A percentile compares a stretch with the other conserved stretches of the same genome.
Conservation (phyloP, 257 asterid genomes). For the Solanum piurae region DNA sequence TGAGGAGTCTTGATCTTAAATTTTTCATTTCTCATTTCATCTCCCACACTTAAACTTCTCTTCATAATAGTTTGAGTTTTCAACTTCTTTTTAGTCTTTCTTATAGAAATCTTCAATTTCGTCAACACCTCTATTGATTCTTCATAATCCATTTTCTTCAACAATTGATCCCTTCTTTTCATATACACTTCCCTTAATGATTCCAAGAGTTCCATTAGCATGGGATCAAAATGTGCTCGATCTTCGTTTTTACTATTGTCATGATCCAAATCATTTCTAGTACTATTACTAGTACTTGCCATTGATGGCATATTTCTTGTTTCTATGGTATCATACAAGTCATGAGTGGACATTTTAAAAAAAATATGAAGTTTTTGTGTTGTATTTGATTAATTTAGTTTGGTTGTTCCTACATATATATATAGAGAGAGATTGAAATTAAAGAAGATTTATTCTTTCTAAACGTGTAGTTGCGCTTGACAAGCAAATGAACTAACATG, state of each 20-base stretch:
- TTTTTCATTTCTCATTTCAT: slow-evolving; percentile 33
- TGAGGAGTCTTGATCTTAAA: slow-evolving; percentile 45
- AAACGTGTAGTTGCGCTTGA: neutral
- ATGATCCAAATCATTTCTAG: neutral
- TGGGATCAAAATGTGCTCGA: slow-evolving; percentile 32
- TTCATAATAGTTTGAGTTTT: neutral
- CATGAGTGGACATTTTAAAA: neutral
- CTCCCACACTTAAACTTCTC: slow-evolving; percentile 13
- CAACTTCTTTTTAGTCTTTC: slow-evolving; percentile 18
- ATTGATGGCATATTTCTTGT: neutral
- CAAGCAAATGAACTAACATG: neutral
- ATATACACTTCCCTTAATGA: slow-evolving; percentile 25
- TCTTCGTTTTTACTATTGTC: slow-evolving; percentile 34
- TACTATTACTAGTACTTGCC: neutral
- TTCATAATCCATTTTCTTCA: slow-evolving; percentile 26
- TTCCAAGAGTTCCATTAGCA: slow-evolving; percentile 26
- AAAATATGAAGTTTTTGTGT: neutral
- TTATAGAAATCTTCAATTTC: slow-evolving; percentile 12
- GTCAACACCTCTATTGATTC: slow-evolving; percentile 22
- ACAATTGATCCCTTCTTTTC: slow-evolving; percentile 15
- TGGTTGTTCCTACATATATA: neutral
- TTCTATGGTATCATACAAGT: neutral
- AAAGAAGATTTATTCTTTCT: neutral
- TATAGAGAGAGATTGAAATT: neutral
- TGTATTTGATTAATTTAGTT: neutral